phyloP scores from a whole-genome alignment of 495 filamentous ascomycete species.

The Aspergillus asperescens region DNA sequence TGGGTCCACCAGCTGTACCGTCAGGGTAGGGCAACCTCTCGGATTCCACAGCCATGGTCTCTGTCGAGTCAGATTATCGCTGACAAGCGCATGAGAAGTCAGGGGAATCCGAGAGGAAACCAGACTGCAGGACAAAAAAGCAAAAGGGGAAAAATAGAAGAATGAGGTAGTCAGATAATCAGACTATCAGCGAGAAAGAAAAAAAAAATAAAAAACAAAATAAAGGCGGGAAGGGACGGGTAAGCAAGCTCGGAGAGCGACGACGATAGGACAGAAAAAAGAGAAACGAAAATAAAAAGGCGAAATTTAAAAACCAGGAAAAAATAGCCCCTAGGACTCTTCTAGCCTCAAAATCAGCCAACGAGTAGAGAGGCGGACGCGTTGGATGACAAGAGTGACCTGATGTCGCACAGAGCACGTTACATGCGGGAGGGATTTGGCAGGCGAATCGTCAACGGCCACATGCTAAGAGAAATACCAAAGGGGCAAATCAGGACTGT shows the following conservation, averaged over 20 bases:
- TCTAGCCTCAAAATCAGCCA: constrained; percentile 10
- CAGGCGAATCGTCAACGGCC: constrained; percentile 38
- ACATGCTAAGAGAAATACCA: constrained; percentile 35
- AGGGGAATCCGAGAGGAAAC: constrained; percentile 39
- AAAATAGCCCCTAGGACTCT: constrained; percentile 11
- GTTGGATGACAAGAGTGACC: constrained; percentile 12
- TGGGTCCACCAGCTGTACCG: constrained; percentile 32
- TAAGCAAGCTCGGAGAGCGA: constrained; percentile 21
- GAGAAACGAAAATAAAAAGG: constrained; percentile 3
- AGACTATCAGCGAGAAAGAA: no score
- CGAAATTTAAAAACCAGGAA: neutral
- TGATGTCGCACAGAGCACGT: constrained; percentile 34
- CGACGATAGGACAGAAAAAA: constrained; percentile 9
- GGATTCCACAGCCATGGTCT: constrained; percentile 42
- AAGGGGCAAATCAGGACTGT: constrained; percentile 11
- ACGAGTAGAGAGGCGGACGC: constrained; percentile 9
- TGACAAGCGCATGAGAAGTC: constrained; percentile 37
- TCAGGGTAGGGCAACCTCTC: constrained; percentile 41
- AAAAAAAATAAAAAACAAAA: constrained; percentile 16
- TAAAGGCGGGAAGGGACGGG: constrained; percentile 23
- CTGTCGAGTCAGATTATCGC: constrained; percentile 28
- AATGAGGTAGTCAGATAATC: constrained; percentile 3
- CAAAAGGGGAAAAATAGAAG: constrained; percentile 21
- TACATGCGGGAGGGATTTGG: constrained; percentile 33
- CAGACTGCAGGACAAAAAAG: constrained; percentile 22